phyloP scores from a whole-genome alignment of 1,284 basidiomycete genomes.

The Pholiota adiposa region DNA sequence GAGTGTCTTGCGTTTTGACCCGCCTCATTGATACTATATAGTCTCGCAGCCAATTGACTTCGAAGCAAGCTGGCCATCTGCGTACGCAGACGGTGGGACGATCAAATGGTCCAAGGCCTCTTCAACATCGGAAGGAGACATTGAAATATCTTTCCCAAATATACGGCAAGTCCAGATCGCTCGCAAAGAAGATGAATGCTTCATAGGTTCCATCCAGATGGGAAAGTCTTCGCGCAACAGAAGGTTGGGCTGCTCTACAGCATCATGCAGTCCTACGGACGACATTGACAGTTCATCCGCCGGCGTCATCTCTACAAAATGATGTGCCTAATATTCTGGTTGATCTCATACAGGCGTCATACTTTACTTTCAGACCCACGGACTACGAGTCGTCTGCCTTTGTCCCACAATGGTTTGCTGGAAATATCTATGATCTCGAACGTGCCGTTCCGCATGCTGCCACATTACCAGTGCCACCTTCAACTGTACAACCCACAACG shows the following conservation, averaged over 20 bases:
- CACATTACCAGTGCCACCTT: constrained; percentile 51
- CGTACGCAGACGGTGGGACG: constrained; percentile 62
- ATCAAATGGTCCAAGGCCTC: constrained; percentile 57
- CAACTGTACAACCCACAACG: constrained; percentile 41
- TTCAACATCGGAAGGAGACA: constrained; percentile 44
- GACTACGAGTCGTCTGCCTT: constrained; percentile 20
- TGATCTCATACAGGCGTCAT: constrained; percentile 63
- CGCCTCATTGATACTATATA: constrained; percentile 23
- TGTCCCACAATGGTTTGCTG: constrained; percentile 67
- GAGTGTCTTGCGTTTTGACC: neutral
- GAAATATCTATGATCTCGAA: constrained; percentile 73
- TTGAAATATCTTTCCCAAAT: constrained; percentile 64
- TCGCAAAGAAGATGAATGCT: neutral
- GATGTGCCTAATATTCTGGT: constrained; percentile 42
- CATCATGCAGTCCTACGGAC: constrained; percentile 72
- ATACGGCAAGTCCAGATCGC: constrained; percentile 46
- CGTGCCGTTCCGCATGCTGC: constrained; percentile 53
- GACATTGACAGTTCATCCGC: constrained; percentile 59
- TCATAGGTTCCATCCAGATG: constrained; percentile 46
- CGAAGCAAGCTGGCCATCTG: constrained; percentile 58
- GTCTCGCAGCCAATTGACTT: constrained; percentile 52
- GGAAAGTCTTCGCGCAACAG: constrained; percentile 64
- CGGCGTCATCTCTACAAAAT: constrained; percentile 25
- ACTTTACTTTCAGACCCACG: constrained; percentile 62
- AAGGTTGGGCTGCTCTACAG: constrained; percentile 85